phyloP scores from a whole-genome alignment of 192 early-diverging fungal species.

The Umbelopsis isabellina region DNA sequence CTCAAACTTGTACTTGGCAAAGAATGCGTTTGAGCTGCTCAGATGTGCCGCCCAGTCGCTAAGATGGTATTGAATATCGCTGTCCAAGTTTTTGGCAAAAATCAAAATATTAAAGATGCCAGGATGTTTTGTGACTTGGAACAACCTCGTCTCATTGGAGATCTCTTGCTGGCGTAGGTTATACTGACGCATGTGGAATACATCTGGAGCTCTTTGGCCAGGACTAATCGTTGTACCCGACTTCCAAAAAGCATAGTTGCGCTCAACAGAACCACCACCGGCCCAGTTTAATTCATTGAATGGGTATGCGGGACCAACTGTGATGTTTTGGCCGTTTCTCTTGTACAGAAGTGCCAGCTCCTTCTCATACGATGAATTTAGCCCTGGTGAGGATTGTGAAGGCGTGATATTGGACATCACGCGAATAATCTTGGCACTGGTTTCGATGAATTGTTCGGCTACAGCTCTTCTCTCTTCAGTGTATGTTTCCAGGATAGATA shows the following conservation, averaged over 20 bases:
- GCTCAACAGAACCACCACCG: neutral
- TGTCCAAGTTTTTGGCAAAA: neutral
- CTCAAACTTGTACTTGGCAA: neutral
- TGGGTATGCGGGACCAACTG: neutral
- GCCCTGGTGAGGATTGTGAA: neutral
- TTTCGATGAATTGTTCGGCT: constrained; percentile 4
- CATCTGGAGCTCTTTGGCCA: constrained; percentile 5
- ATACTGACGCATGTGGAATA: neutral
- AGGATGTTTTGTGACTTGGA: constrained; percentile 2
- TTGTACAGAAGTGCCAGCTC: constrained; percentile 1
- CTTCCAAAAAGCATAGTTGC: constrained; percentile 14
- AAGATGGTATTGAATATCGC: neutral
- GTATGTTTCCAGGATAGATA: neutral
- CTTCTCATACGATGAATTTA: constrained; percentile 15
- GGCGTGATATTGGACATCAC: constrained; percentile 18
- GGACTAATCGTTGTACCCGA: neutral
- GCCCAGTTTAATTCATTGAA: neutral
- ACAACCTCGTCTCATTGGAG: neutral
- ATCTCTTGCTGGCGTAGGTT: neutral
- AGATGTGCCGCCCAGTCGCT: neutral
- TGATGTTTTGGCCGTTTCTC: constrained; percentile 8
- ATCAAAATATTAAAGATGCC: constrained; percentile 13
- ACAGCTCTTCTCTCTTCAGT: constrained; percentile 5
- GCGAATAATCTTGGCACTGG: constrained; percentile 12
- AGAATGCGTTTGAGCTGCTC: neutral